These are phyloP conservation scores for Trichopus zeylanicus DNA, from an alignment of 116 monocot species.

Conservation along the genomic window DNA sequence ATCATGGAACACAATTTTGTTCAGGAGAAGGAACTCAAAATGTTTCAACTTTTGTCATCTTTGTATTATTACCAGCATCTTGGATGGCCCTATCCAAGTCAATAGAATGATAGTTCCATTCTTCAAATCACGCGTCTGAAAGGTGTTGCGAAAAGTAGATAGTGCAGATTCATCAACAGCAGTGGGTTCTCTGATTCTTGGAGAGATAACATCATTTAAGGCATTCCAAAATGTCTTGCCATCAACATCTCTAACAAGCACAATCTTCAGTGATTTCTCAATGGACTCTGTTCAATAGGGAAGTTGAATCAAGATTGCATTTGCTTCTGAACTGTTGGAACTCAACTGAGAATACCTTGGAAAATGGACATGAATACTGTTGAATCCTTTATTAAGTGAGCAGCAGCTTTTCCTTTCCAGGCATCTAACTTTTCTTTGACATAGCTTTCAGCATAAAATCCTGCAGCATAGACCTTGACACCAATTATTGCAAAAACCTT, in stretches of 20 bases:
- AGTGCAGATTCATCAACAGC: constrained; percentile 39
- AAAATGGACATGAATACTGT: constrained; percentile 44
- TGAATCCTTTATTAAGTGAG: constrained; percentile 30
- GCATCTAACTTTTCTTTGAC: constrained; percentile 19
- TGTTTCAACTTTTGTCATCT: too few relatives aligned
- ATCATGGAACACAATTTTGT: too few relatives aligned
- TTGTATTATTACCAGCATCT: constrained; percentile 45
- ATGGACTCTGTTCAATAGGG: constrained; percentile 28
- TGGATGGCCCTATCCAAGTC: constrained; percentile 64
- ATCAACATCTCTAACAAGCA: constrained; percentile 67
- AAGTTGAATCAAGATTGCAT: constrained; percentile 5
- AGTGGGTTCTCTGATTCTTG: constrained; percentile 44
- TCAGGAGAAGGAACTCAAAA: too few relatives aligned
- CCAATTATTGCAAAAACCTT: constrained; percentile 80
- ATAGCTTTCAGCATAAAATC: constrained; percentile 38
- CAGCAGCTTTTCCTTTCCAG: constrained; percentile 37
- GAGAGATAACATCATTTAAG: constrained; percentile 60
- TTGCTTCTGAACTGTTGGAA: background rate
- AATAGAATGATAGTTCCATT: constrained; percentile 46
- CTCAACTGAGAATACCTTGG: constrained; percentile 15
- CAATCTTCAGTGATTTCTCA: constrained; percentile 57
- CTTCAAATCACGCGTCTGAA: constrained; percentile 46
- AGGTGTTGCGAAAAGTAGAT: constrained; percentile 45
- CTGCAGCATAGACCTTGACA: constrained; percentile 75
- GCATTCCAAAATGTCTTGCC: constrained; percentile 80